phyloP scores from a whole-genome alignment of 2,329 filamentous ascomycete genomes.

The Sarocladiaceae sp. region DNA sequence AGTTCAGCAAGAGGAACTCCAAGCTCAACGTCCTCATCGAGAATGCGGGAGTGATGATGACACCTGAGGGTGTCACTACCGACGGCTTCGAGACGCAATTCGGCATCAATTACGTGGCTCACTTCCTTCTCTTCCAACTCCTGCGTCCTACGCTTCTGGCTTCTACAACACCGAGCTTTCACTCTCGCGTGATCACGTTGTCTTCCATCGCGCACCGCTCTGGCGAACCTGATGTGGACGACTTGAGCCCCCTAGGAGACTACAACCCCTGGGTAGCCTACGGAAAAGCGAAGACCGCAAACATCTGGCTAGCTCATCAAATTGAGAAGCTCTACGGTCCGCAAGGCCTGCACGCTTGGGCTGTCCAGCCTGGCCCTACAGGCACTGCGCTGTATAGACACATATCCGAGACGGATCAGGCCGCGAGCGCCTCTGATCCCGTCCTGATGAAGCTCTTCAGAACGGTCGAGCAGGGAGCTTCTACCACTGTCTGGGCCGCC shows the following conservation, averaged over 20 bases:
- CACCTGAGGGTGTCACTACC: conserved; percentile 8
- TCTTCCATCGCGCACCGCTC: conserved; percentile 34
- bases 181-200: conserved; percentile 38
- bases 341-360: background rate
- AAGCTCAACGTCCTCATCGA: conserved; percentile 16
- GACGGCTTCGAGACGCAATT: conserved; percentile 34
- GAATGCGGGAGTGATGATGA: conserved; percentile 19
- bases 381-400: background rate
- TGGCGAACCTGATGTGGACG: conserved; percentile 26
- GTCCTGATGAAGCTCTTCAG: background rate
- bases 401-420: background rate
- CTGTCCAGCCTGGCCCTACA: conserved; percentile 5
- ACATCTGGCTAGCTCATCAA: conserved; percentile 41
- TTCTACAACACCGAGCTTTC: conserved; percentile 28
- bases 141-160: conserved; percentile 35
- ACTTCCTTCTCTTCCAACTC: conserved; percentile 47
- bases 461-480: conserved; percentile 35
- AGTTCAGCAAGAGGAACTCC: conserved; percentile 12
- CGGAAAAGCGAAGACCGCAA: conserved; percentile 40
- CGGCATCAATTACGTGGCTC: conserved; percentile 44
- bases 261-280: conserved; percentile 33
- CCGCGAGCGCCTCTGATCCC: too few species aligned
- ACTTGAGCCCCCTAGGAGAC: conserved; percentile 22
- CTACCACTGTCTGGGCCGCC: conserved; percentile 39
- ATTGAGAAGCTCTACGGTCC: conserved; percentile 30